Evolutionary conservation across 768 basidiomycete genomes (phyloP).

Genomic region (Boletus insuetus): DNA sequence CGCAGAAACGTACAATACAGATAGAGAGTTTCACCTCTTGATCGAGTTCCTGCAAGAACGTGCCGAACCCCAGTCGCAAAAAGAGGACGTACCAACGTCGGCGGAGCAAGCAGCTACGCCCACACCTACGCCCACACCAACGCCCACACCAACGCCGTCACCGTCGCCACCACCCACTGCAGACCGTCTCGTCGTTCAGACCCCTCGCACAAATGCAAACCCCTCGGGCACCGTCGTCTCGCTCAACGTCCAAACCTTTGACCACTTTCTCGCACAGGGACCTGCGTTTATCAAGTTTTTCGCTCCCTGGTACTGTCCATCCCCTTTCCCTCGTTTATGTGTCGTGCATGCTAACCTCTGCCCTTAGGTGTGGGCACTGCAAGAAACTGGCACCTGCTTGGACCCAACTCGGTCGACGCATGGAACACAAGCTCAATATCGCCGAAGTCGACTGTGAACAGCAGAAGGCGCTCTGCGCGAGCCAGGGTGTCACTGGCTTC

Average conservation of each 20-base stretch:
- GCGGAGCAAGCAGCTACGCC: constrained; percentile 1
- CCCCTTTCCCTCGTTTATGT: background rate
- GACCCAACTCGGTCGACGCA: constrained; percentile 65
- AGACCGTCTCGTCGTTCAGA: constrained; percentile 17
- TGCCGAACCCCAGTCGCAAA: constrained; percentile 21
- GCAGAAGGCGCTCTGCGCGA: constrained; percentile 61
- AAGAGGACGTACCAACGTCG: background rate
- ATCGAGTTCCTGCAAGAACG: constrained; percentile 53
- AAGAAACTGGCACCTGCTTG: constrained; percentile 88
- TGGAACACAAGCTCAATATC: constrained; percentile 71
- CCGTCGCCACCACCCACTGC: background rate
- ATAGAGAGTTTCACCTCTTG: constrained; percentile 53
- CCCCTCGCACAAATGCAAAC: constrained; percentile 14
- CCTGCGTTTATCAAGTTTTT: constrained; percentile 76
- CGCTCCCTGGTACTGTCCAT: constrained; percentile 70
- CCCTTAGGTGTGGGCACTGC: constrained; percentile 84
- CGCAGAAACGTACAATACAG: constrained; percentile 52
- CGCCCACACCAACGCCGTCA: no score
- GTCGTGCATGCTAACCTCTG: background rate
- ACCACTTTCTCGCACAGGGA: constrained; percentile 39
- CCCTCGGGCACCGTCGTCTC: constrained; percentile 26
- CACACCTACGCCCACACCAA: background rate
- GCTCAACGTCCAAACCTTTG: constrained; percentile 36
- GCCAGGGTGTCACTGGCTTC: constrained; percentile 71
- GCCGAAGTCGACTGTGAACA: constrained; percentile 90